phyloP scores from a whole-genome alignment of 2,329 filamentous ascomycete species.

The Scytalidium sp. region DNA sequence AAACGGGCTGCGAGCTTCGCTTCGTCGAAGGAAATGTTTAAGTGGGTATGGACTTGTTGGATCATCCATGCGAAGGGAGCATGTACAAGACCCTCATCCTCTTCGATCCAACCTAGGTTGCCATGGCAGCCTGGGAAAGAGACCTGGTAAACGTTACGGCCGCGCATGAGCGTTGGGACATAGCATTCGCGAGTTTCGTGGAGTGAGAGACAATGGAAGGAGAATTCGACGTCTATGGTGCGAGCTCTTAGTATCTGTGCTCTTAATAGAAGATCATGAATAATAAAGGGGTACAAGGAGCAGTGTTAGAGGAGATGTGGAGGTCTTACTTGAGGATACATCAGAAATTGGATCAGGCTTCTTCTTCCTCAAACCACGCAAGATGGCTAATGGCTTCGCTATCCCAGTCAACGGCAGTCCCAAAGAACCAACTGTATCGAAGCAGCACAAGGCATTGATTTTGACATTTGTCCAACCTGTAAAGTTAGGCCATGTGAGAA shows the following conservation, averaged over 20 bases:
- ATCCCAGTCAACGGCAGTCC: conserved; percentile 1
- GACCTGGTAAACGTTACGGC: background rate
- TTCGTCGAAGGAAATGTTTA: background rate
- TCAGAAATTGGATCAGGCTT: background rate
- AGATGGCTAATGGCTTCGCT: background rate
- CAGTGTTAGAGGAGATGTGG: too few species aligned
- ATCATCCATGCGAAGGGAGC: background rate
- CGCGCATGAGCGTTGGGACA: background rate
- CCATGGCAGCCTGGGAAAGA: background rate
- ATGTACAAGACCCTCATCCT: background rate
- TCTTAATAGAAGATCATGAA: background rate
- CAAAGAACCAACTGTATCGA: background rate
- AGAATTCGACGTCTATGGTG: background rate
- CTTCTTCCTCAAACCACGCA: background rate
- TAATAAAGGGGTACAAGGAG: background rate
- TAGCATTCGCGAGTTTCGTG: conserved; percentile 1
- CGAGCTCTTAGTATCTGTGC: background rate
- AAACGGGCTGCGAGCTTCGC: background rate
- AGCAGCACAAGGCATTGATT: conserved; percentile 1
- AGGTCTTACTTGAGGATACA: background rate
- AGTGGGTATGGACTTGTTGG: background rate
- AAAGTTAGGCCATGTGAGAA: background rate
- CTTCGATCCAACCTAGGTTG: background rate
- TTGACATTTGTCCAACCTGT: background rate
- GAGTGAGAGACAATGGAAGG: conserved; percentile 1